These are phyloP conservation scores for Saccharomycopsis fermentans DNA, from an alignment of 805 yeast genomes.

Conservation along the genomic window DNA sequence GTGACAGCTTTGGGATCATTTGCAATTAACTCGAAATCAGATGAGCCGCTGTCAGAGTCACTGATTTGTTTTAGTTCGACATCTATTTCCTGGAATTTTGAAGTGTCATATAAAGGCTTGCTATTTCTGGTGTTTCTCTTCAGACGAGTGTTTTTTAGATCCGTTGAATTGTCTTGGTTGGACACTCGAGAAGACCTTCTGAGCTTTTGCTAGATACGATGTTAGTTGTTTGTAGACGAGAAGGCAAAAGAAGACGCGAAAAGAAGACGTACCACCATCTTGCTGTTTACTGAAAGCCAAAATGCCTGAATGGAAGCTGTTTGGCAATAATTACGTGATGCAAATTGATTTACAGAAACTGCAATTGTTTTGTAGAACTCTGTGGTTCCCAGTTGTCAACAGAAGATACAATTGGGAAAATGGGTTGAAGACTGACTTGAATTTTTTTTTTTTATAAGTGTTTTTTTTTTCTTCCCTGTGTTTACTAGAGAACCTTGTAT, in stretches of 20 bases:
- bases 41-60: not conserved
- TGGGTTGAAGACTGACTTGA: too few relatives aligned
- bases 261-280: too few relatives aligned
- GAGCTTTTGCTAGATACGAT: not conserved
- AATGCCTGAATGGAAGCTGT: too few relatives aligned
- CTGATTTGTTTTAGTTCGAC: not conserved
- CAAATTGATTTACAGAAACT: too few relatives aligned
- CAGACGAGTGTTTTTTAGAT: not conserved
- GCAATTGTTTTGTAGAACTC: too few relatives aligned
- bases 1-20: not conserved
- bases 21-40: not conserved
- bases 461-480: too few relatives aligned
- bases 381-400: too few relatives aligned
- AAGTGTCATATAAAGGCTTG: not conserved
- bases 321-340: too few relatives aligned
- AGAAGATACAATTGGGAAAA: too few relatives aligned
- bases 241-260: not conserved
- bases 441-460: too few relatives aligned
- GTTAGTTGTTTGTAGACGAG: not conserved
- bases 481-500: too few relatives aligned
- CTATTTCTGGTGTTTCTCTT: not conserved
- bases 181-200: not conserved
- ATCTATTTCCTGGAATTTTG: not conserved
- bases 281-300: too few relatives aligned
- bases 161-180: not conserved